Base-by-base conservation (phyloP, 345 rosid genomes). In the Dipteronia dyeriana region DNA sequence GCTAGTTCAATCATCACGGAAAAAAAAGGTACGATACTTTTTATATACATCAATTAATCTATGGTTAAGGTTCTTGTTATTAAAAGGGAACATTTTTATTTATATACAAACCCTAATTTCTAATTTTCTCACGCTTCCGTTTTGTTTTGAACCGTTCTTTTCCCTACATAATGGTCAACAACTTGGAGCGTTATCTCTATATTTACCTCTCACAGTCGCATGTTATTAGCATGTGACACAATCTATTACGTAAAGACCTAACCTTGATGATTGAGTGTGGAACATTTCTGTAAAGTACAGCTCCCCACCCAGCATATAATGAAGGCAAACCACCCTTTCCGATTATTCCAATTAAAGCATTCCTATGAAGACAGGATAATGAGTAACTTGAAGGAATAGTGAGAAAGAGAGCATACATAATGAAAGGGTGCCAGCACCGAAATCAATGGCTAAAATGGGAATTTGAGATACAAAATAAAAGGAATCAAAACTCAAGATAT, bases 221-320 rank as follows among this genome's bases (percentile, higher is more conserved):
- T 16, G 20, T 59, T 23, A 51, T 38, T 60, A 39, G 76, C 76
- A 57, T 1, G 8, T 10, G 66, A 1, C 16, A 49, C 67, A 14
- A 59, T 60, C 54, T 72, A 38, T 17, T 22, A 19, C 2, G 8
- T n/a, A 64, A 71, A 12, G 63, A 59, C 41, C 68, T 66, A 68
- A 95, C 98, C 97, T 95, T 95, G 75, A 95, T 88, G 74, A 95
- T 86, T 1, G 98, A 95, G 84, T 95, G 97, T 9, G 98, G 98
- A 79, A 95, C 84, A 76, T 95, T 95, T 86, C 98, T 84, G 82
- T 92, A 93, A n/a, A 95, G 91, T 72, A 95, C 97, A 73, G 98
- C 98, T 47, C 91, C 90, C 98, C 98, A 95, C 20, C 98, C 97
- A 39, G 93, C 84, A 85, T 95, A 95, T 81, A 95, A 79, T 68